Evolutionary conservation across 2,329 filamentous ascomycete species (phyloP), one percentile per base, ranked within the genome.

Genomic region (Colletotrichum spaethianum): DNA sequence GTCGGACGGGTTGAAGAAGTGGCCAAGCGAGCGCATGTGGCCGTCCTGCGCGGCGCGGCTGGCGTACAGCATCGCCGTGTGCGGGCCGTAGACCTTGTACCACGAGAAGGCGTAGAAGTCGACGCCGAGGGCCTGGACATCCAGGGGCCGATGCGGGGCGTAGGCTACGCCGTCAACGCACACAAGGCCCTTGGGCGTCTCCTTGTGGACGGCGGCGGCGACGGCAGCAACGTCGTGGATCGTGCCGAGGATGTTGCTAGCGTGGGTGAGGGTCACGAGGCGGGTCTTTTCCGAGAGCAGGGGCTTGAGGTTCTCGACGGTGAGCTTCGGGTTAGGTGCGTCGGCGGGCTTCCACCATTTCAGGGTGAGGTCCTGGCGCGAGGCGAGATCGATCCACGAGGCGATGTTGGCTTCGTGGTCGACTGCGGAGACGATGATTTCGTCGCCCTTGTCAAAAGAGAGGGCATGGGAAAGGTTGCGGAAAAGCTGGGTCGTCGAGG

Each of bases 61-160:
- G 6, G 88, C 92, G 77, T 94, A 96, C 1, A 96, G 83, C 74
- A 92, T 88, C 0, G 93, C 87, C 1, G 95, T 86, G 75, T 95
- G 93, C 1, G 93, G 93, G 0, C 93, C 93, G 77, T 93, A 95
- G 1, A 95, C 89, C 79, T 96, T 96, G 82, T 95, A 95, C 93
- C 93, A 95, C 0, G 88, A 91, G 78, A 95, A 94, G n/a, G 86
- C 83, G 79, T 95, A 96, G 75, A 95, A 91, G 78, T 96, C 93
- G 0, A 93, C 91, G 1, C 88, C 93, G 0, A 94, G 84, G 0
- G 83, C 89, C 74, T 89, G 86, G 5, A 95, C 91, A 78, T 96
- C 91, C 14, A 96, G 82, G 9, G 84, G 84, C 5, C 93, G 86
- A 79, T 96, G 93, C 0, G 93, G 93, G 0, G 93, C 93, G 77